phyloP scores from a whole-genome alignment of 2,329 filamentous ascomycete species.

The Sporothrix luriei region DNA sequence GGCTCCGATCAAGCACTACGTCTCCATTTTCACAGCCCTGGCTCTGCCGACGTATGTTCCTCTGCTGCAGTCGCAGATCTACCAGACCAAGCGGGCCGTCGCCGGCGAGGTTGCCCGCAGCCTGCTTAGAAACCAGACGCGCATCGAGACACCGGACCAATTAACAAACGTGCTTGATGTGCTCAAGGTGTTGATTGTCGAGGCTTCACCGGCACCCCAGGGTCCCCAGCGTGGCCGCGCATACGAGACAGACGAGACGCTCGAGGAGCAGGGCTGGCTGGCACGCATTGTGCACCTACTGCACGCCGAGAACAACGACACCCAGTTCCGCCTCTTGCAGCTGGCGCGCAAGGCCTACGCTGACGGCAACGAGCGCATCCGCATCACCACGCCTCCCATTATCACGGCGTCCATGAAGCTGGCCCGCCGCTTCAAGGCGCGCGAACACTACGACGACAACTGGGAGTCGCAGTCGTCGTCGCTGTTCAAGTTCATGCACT shows the following conservation, averaged over 20 bases:
- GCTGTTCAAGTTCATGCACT: constrained; percentile 94
- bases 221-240: constrained; percentile 71
- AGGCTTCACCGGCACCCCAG: constrained; percentile 80
- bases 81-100: constrained; percentile 85
- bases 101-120: constrained; percentile 84
- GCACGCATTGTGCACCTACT: constrained; percentile 90
- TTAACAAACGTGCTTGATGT: constrained; percentile 88
- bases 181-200: constrained; percentile 87
- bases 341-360: constrained; percentile 81
- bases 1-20: constrained; percentile 84
- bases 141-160: constrained; percentile 74
- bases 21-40: constrained; percentile 93
- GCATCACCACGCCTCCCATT: constrained; percentile 90
- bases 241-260: constrained; percentile 90
- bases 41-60: constrained; percentile 90
- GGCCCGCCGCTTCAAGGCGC: constrained; percentile 81
- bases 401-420: constrained; percentile 89
- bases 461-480: constrained; percentile 69
- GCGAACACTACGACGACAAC: constrained; percentile 77
- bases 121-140: constrained; percentile 79
- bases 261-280: constrained; percentile 97
- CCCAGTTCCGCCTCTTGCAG: constrained; percentile 91
- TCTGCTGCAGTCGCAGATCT: constrained; percentile 86
- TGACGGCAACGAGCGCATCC: constrained; percentile 92
- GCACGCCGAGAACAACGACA: constrained; percentile 81